Base-by-base conservation (phyloP, 306 rosid species). In the Parietaria judaica region DNA sequence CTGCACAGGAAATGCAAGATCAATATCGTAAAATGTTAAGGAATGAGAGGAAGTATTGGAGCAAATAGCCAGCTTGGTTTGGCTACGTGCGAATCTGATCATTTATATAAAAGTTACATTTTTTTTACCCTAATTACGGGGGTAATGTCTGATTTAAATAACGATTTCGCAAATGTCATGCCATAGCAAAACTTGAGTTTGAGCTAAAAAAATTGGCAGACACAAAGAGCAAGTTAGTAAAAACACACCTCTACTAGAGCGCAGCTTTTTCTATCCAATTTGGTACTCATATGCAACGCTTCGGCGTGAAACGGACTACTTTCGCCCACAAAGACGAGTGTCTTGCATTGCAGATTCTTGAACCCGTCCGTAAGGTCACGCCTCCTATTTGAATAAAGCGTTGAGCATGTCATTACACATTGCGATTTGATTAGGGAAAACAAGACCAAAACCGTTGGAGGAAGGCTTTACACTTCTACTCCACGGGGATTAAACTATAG, bases 261-360 rank as follows among this genome's bases (percentile, higher is more conserved):
- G 60, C 88, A 83, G 11, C 36, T 63, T 80, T 70, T 88, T 46
- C 62, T 60, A 72, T 80, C 64, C 72, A 88, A 71, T 65, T 66
- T 79, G 16, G 76, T 55, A 78, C 75, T 88, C 94, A 85, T 85
- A 72, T 81, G 63, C 48, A 85, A 56, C 48, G 96, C 81, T 61
- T 88, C 96, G 7, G 76, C 84, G 54, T 63, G 90, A 77, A 85
- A 88, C 37, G 89, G 94, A 72, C 96, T 88, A 39, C 82, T 85
- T 49, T 76, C 94, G 5, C 96, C 96, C 34, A 82, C 94, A 78
- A 88, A 88, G 71, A 88, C 83, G 13, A 88, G 94, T 14, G 90
- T 83, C 83, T 79, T 88, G 36, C 96, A 85, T 58, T 66, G 83
- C 76, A 88, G 71, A 61, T 83, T 71, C 80, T 74, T 88, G 75